Percentiles rank a stretch among this genome's conserved stretches.
These are phyloP conservation scores for Coprinopsis sp. DNA, from an alignment of 768 basidiomycete species.

Conservation along the genomic window DNA sequence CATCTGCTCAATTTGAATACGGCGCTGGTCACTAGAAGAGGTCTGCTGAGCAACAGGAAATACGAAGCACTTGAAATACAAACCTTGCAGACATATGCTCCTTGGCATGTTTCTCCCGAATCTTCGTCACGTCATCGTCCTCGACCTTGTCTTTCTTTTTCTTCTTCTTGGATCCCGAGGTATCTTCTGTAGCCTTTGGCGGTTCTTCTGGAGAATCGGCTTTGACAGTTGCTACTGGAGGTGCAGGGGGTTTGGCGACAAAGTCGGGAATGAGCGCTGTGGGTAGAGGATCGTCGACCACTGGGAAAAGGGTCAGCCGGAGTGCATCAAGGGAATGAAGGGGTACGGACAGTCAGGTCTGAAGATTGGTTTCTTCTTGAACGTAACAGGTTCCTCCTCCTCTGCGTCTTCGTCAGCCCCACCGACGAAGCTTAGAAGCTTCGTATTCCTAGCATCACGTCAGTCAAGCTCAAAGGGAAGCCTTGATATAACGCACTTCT, in stretches of 20 bases:
- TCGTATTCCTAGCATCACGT: constrained; percentile 62
- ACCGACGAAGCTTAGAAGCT: constrained; percentile 82
- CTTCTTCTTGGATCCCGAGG: constrained; percentile 17
- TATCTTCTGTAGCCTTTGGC: constrained; percentile 12
- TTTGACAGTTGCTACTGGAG: constrained; percentile 9
- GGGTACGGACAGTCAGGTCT: constrained; percentile 73
- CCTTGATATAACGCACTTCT: constrained; percentile 58
- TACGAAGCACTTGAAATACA: constrained; percentile 12
- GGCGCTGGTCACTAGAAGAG: constrained; percentile 50
- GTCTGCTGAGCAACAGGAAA: constrained; percentile 1
- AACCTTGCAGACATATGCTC: constrained; percentile 66
- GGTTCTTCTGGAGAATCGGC: constrained; percentile 9
- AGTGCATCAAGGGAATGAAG: background rate
- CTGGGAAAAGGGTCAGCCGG: constrained; percentile 18
- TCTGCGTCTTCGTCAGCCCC: constrained; percentile 65
- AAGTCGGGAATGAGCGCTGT: constrained; percentile 36
- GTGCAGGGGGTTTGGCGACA: constrained; percentile 23
- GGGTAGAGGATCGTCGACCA: constrained; percentile 33
- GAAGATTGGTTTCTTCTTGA: constrained; percentile 79
- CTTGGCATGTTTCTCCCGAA: constrained; percentile 70
- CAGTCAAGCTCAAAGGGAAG: background rate
- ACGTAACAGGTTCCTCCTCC: constrained; percentile 38
- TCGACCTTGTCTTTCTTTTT: constrained; percentile 36
- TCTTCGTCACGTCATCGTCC: constrained; percentile 56
- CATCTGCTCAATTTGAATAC: constrained; percentile 80